phyloP scores from a whole-genome alignment of 169 alveolate species.

The Perkinsus olseni region DNA sequence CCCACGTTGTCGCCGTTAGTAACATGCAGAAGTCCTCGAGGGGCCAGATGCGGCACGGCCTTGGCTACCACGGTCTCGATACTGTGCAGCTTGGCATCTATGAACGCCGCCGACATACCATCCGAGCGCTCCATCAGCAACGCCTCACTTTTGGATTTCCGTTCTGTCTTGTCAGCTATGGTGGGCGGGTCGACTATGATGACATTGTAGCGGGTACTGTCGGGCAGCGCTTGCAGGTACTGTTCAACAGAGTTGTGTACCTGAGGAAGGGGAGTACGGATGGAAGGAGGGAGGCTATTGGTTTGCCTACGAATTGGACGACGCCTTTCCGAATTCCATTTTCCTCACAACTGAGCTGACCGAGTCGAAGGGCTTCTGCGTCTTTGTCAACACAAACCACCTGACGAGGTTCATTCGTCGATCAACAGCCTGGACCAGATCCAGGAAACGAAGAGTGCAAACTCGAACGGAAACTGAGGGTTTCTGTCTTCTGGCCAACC shows the following conservation, averaged over 20 bases:
- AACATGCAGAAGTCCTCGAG: neutral
- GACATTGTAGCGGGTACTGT: neutral
- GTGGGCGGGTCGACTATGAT: neutral
- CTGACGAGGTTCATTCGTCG: no score
- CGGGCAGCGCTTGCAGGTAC: neutral
- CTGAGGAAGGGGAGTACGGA: neutral
- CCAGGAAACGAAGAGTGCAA: no score
- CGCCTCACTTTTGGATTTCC: neutral
- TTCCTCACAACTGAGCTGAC: neutral
- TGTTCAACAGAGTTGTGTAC: neutral
- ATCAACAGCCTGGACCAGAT: no score
- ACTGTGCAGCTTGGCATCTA: neutral
- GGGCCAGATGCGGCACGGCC: neutral
- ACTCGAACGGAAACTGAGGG: no score
- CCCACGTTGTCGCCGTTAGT: neutral
- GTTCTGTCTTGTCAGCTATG: neutral
- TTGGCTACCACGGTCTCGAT: neutral
- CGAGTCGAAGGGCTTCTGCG: neutral
- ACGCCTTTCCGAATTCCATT: neutral
- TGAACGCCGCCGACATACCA: neutral
- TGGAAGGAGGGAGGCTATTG: neutral
- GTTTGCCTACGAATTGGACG: neutral
- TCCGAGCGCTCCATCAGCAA: neutral
- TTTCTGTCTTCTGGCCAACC: no score
- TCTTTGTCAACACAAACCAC: neutral